Percentiles rank a stretch among this genome's conserved stretches.
These are phyloP conservation scores for Apophysomyces variabilis DNA, from an alignment of 371 early-diverging fungal genomes.

Conservation along the genomic window DNA sequence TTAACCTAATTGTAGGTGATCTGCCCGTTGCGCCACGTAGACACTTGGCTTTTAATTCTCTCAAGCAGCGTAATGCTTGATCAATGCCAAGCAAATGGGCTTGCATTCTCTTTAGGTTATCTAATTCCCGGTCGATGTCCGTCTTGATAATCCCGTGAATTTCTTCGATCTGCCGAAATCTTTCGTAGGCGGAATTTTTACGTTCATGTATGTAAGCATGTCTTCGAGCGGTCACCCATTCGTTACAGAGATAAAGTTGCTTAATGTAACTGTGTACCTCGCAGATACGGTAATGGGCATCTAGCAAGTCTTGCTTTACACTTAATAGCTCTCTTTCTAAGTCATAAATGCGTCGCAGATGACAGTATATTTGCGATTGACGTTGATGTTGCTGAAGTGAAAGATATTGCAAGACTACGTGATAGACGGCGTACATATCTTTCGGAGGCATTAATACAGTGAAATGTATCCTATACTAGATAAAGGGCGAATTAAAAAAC, in stretches of 20 bases:
- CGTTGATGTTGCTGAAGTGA: not conserved
- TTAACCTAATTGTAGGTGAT: not conserved
- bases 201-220: constrained; percentile 6
- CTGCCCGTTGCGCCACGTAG: not conserved
- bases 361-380: not conserved
- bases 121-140: constrained; percentile 2
- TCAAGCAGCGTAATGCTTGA: not conserved
- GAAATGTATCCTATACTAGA: too few relatives aligned
- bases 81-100: not conserved
- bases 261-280: constrained; percentile 4
- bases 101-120: not conserved
- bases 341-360: not conserved
- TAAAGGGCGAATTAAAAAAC: not conserved
- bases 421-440: not conserved
- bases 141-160: not conserved
- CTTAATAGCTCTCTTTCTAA: not conserved
- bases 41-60: not conserved
- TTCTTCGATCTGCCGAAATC: not conserved
- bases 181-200: constrained; percentile 6
- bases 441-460: not conserved
- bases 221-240: constrained; percentile 1
- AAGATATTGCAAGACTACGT: not conserved
- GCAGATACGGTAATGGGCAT: constrained; percentile 4
- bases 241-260: constrained; percentile 3
- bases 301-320: not conserved